Percentiles rank a stretch among this genome's conserved stretches.
These are phyloP conservation scores for Penicillium nucicola DNA, from an alignment of 495 filamentous ascomycete species.

Conservation along the genomic window DNA sequence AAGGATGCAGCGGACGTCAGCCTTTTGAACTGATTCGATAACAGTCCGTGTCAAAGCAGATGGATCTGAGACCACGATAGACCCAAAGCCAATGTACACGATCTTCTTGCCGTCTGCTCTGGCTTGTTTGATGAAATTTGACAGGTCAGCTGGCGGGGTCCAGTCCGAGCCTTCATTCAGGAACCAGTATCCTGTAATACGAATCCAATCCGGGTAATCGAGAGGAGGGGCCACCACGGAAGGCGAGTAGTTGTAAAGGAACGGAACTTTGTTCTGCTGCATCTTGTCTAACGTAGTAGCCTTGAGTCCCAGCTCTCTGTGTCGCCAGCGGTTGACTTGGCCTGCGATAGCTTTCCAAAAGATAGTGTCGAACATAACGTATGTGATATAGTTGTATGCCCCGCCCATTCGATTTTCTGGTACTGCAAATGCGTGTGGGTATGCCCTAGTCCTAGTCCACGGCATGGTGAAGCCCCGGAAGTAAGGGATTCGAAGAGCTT, in stretches of 20 bases:
- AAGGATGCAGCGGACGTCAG: slow-evolving; percentile 90
- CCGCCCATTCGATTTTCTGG: slow-evolving; percentile 92
- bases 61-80: slow-evolving; percentile 90
- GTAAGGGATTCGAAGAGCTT: slow-evolving; percentile 89
- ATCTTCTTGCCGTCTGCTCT: slow-evolving; percentile 81
- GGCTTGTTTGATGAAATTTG: slow-evolving; percentile 76
- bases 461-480: slow-evolving; percentile 99
- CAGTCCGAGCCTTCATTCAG: slow-evolving; percentile 77
- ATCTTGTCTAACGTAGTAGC: slow-evolving; percentile 84
- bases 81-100: slow-evolving; percentile 96
- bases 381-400: slow-evolving; percentile 90
- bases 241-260: slow-evolving; percentile 96
- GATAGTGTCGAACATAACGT: slow-evolving; percentile 94
- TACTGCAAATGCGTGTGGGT: slow-evolving; percentile 97
- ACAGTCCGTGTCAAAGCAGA: slow-evolving; percentile 83
- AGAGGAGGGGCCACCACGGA: slow-evolving; percentile 87
- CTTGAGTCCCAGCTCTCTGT: slow-evolving; percentile 71
- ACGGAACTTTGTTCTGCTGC: slow-evolving; percentile 94
- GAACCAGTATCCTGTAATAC: slow-evolving; percentile 97
- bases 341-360: slow-evolving; percentile 93
- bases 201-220: slow-evolving; percentile 97
- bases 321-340: slow-evolving; percentile 92
- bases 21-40: slow-evolving; percentile 84
- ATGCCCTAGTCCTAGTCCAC: slow-evolving; percentile 92
- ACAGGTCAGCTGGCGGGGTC: slow-evolving; percentile 70